phyloP scores from a whole-genome alignment of 352 stramenopile genomes.

The Plasmopara halstedii region DNA sequence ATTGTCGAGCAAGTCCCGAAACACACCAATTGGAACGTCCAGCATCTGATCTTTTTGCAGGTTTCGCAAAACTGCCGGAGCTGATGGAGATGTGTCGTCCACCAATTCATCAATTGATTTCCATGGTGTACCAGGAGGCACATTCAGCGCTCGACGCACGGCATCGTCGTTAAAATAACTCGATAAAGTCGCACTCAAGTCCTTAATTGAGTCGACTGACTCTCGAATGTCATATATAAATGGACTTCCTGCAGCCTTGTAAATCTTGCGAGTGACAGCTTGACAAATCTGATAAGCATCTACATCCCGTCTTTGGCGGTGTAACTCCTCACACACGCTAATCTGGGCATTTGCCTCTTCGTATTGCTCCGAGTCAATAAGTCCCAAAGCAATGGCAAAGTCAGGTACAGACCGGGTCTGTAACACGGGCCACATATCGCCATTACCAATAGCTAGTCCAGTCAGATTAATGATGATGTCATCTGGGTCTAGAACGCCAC shows the following conservation, averaged over 20 bases:
- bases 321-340: slow-evolving; percentile 65
- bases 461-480: slow-evolving; percentile 67
- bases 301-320: slow-evolving; percentile 60
- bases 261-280: slow-evolving; percentile 66
- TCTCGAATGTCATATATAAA: slow-evolving; percentile 84
- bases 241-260: slow-evolving; percentile 61
- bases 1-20: slow-evolving; percentile 70
- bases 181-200: slow-evolving; percentile 39
- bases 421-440: slow-evolving; percentile 75
- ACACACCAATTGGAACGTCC: slow-evolving; percentile 67
- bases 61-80: slow-evolving; percentile 60
- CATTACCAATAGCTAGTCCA: slow-evolving; percentile 89
- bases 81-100: slow-evolving; percentile 43
- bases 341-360: slow-evolving; percentile 66
- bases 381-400: slow-evolving; percentile 66
- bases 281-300: slow-evolving; percentile 71
- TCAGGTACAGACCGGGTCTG: slow-evolving; percentile 76
- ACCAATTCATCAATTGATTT: slow-evolving; percentile 51
- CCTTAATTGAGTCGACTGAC: slow-evolving; percentile 43
- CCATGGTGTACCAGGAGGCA: slow-evolving; percentile 58
- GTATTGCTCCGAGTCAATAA: slow-evolving; percentile 82
- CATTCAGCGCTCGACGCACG: slow-evolving; percentile 82
- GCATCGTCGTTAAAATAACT: slow-evolving; percentile 80
- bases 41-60: slow-evolving; percentile 69
- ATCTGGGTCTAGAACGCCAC: slow-evolving; percentile 7